These are phyloP conservation scores for Nigrograna mackinnonii DNA, from an alignment of 2,329 filamentous ascomycete genomes.

Conservation along the genomic window DNA sequence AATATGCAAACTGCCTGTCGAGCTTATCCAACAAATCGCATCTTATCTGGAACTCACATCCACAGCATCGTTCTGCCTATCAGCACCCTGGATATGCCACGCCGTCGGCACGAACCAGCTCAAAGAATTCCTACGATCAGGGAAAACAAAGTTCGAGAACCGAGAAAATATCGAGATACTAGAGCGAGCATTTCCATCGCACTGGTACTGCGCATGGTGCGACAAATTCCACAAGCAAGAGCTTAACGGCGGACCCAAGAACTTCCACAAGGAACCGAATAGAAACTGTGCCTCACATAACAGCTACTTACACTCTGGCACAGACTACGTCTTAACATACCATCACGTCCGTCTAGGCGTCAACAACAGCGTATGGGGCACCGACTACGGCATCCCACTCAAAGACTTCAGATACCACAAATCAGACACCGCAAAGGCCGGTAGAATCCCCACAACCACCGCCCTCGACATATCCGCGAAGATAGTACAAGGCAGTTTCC, in stretches of 20 bases:
- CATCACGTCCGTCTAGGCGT: conserved; percentile 34
- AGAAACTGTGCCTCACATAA: conserved; percentile 27
- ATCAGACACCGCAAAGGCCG: conserved; percentile 7
- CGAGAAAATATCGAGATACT: conserved; percentile 28
- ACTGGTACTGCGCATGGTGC: conserved; percentile 40
- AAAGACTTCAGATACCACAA: conserved; percentile 14
- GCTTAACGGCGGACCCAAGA: conserved; percentile 12
- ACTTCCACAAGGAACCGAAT: conserved; percentile 4
- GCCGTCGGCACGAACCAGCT: conserved; percentile 28
- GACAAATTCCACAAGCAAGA: conserved; percentile 29
- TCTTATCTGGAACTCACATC: conserved; percentile 24
- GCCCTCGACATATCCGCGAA: conserved; percentile 12
- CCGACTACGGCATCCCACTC: conserved; percentile 26
- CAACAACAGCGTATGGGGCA: conserved; percentile 18
- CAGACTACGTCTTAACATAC: conserved; percentile 24
- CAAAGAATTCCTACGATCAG: conserved; percentile 13
- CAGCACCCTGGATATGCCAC: conserved; percentile 29
- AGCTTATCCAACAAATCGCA: conserved; percentile 33
- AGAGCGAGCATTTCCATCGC: conserved; percentile 33
- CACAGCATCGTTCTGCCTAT: conserved; percentile 29
- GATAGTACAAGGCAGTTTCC: conserved; percentile 15
- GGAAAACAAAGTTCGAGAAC: conserved; percentile 20
- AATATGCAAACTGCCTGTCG: conserved; percentile 35
- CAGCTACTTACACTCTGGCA: conserved; percentile 22
- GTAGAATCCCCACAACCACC: conserved; percentile 10